These are phyloP conservation scores for Diaporthe batatas DNA, from an alignment of 2,329 filamentous ascomycete genomes.

Conservation along the genomic window DNA sequence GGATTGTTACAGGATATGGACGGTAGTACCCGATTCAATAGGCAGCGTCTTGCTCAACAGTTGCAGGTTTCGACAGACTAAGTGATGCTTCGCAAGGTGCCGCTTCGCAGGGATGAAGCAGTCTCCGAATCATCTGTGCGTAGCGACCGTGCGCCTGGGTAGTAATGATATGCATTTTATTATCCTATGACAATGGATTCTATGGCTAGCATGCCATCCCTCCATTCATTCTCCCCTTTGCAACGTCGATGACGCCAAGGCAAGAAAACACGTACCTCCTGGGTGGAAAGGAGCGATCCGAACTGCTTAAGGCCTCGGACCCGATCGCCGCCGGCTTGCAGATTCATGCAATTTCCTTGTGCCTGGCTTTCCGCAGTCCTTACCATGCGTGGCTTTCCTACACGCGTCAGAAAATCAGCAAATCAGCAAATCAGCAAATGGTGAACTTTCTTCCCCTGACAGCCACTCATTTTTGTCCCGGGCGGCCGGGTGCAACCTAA, in stretches of 20 bases:
- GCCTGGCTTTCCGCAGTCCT: background rate
- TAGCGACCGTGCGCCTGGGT: background rate
- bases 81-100: background rate
- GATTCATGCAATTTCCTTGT: slow-evolving; percentile 22
- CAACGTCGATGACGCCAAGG: background rate
- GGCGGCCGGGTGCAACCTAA: slow-evolving; percentile 8
- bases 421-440: background rate
- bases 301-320: slow-evolving; percentile 1
- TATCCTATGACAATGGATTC: background rate
- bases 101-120: background rate
- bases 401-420: background rate
- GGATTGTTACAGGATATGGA: background rate
- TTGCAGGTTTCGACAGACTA: background rate
- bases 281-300: background rate
- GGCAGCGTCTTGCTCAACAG: background rate
- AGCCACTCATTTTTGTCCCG: slow-evolving; percentile 7
- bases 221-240: background rate
- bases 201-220: background rate
- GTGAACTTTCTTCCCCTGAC: background rate
- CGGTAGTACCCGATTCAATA: background rate
- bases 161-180: background rate
- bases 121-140: background rate
- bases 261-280: background rate
- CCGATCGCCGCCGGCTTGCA: slow-evolving; percentile 18
- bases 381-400: background rate